phyloP scores from a whole-genome alignment of 2,329 filamentous ascomycete species.

The Trichocomaceae sp. region DNA sequence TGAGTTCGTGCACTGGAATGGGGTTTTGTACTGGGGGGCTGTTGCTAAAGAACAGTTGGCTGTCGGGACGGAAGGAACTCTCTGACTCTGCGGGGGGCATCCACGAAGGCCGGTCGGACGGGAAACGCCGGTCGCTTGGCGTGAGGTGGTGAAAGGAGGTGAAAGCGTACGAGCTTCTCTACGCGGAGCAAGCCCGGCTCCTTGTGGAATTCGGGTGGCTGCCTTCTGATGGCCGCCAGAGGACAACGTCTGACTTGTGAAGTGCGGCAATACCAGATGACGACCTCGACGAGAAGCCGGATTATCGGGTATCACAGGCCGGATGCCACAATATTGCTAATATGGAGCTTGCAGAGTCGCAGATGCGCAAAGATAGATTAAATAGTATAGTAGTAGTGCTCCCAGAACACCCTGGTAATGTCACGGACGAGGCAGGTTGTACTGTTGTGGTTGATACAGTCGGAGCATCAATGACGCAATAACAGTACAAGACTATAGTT shows the following conservation, averaged over 20 bases:
- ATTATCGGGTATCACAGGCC: not conserved
- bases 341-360: not conserved
- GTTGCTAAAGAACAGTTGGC: constrained; percentile 29
- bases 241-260: not conserved
- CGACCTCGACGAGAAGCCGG: not conserved
- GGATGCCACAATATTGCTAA: not conserved
- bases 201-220: not conserved
- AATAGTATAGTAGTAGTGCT: no score
- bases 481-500: no score
- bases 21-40: constrained; percentile 23
- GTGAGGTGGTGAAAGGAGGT: not conserved
- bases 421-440: not conserved
- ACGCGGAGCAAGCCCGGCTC: constrained; percentile 1
- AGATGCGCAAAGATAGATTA: not conserved
- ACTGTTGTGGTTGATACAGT: not conserved
- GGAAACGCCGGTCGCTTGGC: constrained; percentile 1
- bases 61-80: constrained; percentile 32
- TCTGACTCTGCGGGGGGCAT: constrained; percentile 39
- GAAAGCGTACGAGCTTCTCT: not conserved
- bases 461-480: not conserved
- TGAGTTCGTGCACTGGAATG: constrained; percentile 25
- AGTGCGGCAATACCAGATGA: not conserved
- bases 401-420: constrained; percentile 9
- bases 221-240: not conserved
- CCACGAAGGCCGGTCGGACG: constrained; percentile 24